Evolutionary conservation across 2,329 filamentous ascomycete genomes (phyloP).

Genomic region (Microthyrium microscopicum): DNA sequence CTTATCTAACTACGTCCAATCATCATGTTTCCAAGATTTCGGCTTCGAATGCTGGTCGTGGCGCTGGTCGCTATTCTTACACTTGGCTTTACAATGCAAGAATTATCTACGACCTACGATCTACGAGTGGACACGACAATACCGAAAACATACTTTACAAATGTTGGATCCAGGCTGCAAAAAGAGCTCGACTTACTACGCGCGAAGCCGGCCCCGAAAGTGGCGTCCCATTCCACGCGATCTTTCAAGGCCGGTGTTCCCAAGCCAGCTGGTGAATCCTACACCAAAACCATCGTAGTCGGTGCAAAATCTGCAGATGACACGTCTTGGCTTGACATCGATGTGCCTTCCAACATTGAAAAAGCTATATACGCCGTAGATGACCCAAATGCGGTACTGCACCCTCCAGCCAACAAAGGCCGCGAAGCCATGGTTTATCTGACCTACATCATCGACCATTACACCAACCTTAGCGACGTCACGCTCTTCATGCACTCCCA

Average conservation of each 20-base stretch:
- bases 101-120: too few species aligned
- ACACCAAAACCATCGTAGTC: slow-evolving; percentile 38
- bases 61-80: too few species aligned
- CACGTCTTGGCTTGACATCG: slow-evolving; percentile 35
- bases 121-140: too few species aligned
- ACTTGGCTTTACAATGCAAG: too few species aligned
- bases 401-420: slow-evolving; percentile 40
- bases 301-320: slow-evolving; percentile 35
- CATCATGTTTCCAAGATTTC: too few species aligned
- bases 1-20: too few species aligned
- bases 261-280: slow-evolving; percentile 29
- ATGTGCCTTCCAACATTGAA: slow-evolving; percentile 29
- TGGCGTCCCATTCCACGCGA: slow-evolving; percentile 10
- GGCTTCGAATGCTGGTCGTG: too few species aligned
- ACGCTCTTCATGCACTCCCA: slow-evolving; percentile 46
- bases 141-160: too few species aligned
- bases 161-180: too few species aligned
- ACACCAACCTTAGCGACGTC: slow-evolving; percentile 41
- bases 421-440: slow-evolving; percentile 48
- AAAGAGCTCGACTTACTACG: neutral
- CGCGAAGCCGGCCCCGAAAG: neutral
- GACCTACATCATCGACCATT: slow-evolving; percentile 44
- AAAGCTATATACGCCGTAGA: slow-evolving; percentile 36
- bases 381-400: slow-evolving; percentile 22
- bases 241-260: slow-evolving; percentile 28